Base-by-base conservation (phyloP, 2,329 filamentous ascomycete species). In the Trichoderma pleuroti region DNA sequence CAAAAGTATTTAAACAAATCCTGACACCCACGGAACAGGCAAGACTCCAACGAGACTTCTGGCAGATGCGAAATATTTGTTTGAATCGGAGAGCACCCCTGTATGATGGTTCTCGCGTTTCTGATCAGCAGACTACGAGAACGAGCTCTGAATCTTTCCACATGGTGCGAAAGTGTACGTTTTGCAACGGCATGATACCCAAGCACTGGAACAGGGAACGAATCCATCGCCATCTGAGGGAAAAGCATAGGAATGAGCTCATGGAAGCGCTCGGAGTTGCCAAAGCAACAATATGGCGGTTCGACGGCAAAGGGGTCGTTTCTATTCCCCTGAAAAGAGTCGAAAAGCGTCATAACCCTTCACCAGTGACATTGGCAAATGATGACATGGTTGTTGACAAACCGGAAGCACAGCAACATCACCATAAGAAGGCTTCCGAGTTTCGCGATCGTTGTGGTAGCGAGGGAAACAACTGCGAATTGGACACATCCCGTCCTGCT, bases 121-220 rank as follows among this genome's bases (percentile, higher is more conserved):
- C 74, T 16, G 75, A 83, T 4, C 56, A 72, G 1, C 72, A 74
- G 3, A 74, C 72, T 3, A 76, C 84, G n/a, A 74, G 78, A 16
- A 68, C 70, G 7, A 84, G 86, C 65, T 46, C 84, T 5, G 61
- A 72, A 30, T 72, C 77, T n/a, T 74, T 70, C 0, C 84, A 86
- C 62, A 54, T 72, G n/a, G 72, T 72, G 1, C 72, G 75, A 9
- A 77, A 77, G 54, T 84, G 82, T 67, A 76, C 76, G 24, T 82
- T 81, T 74, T 84, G 82, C 62, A 72, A 78, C 12, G 75, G 78
- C 7, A 72, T 68, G 2, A 66, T 82, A 18, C 81, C 75, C 59
- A 60, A 72, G 54, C 75, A 78, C 70, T 82, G 78, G 79, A 64
- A 72, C 11, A 36, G 62, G 0, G 68, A 75, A 16, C 74, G 79